A percentile compares a stretch with the other conserved stretches of the same genome.
These are phyloP conservation scores for Citrus cavaleriei DNA, from an alignment of 345 rosid genomes.

Conservation along the genomic window DNA sequence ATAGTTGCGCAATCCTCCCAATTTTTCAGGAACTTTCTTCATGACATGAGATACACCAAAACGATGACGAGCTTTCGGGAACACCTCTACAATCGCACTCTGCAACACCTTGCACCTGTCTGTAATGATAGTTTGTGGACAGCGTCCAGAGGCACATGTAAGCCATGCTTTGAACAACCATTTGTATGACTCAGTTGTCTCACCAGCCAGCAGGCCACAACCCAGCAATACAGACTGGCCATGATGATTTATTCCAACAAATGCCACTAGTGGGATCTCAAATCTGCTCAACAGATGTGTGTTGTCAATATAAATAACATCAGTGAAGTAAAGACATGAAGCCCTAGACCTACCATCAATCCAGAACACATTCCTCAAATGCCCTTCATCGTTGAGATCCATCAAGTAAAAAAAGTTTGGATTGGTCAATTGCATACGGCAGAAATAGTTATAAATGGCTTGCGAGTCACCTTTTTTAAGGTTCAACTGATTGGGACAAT, in stretches of 20 bases:
- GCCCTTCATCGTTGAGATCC: slow-evolving; percentile 72
- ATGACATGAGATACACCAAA: slow-evolving; percentile 45
- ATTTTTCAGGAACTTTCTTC: slow-evolving; percentile 48
- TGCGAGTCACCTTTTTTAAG: slow-evolving; percentile 58
- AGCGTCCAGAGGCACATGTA: slow-evolving; percentile 38
- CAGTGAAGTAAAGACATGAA: slow-evolving; percentile 52
- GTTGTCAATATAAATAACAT: slow-evolving; percentile 54
- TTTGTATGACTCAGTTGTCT: slow-evolving; percentile 47
- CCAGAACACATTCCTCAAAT: slow-evolving; percentile 64
- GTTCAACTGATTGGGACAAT: slow-evolving; percentile 34
- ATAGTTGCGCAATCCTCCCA: slow-evolving; percentile 50
- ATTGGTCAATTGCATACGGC: slow-evolving; percentile 64
- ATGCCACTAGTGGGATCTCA: slow-evolving; percentile 58
- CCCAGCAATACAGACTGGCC: slow-evolving; percentile 54
- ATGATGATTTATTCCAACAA: slow-evolving; percentile 68
- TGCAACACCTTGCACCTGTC: slow-evolving; percentile 59
- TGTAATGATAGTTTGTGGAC: slow-evolving; percentile 62
- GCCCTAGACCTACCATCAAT: slow-evolving; percentile 55
- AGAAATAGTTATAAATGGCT: slow-evolving; percentile 55
- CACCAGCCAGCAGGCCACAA: slow-evolving; percentile 71
- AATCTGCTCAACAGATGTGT: slow-evolving; percentile 47
- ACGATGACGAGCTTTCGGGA: slow-evolving; percentile 54
- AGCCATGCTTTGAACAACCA: slow-evolving; percentile 70
- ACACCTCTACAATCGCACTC: slow-evolving; percentile 48
- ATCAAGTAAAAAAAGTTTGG: slow-evolving; percentile 62